phyloP scores from a whole-genome alignment of 192 early-diverging fungal genomes.

The Kappamyces sp. region DNA sequence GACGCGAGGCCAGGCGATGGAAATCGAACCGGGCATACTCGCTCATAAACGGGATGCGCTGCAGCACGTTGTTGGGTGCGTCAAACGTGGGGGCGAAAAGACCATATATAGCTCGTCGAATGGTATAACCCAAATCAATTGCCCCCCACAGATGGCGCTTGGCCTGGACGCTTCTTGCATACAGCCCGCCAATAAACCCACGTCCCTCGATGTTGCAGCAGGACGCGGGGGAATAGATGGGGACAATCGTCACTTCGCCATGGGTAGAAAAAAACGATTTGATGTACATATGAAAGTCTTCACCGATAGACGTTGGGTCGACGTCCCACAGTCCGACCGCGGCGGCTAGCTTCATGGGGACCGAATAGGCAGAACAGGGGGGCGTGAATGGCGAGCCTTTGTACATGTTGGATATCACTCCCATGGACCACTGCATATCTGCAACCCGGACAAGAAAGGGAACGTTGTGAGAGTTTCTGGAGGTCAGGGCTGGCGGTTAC shows the following conservation, averaged over 20 bases:
- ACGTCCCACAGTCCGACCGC: slow-evolving; percentile 63
- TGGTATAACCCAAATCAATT: slow-evolving; percentile 51
- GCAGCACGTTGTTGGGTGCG: slow-evolving; percentile 6
- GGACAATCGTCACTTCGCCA: slow-evolving; percentile 43
- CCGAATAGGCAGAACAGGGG: slow-evolving; percentile 62
- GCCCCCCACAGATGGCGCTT: slow-evolving; percentile 61
- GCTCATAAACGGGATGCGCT: slow-evolving; percentile 11
- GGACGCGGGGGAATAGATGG: slow-evolving; percentile 61
- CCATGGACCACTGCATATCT: slow-evolving; percentile 59
- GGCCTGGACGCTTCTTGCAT: slow-evolving; percentile 57
- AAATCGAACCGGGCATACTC: slow-evolving; percentile 2
- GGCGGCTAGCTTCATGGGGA: slow-evolving; percentile 58
- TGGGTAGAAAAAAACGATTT: slow-evolving; percentile 62
- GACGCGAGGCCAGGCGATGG: slow-evolving; percentile 1
- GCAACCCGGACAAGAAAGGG: slow-evolving; percentile 60
- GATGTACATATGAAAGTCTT: slow-evolving; percentile 68
- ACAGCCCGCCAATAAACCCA: slow-evolving; percentile 42
- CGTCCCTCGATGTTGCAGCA: slow-evolving; percentile 37
- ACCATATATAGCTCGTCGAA: slow-evolving; percentile 25
- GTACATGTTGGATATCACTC: slow-evolving; percentile 59
- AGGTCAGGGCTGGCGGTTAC: slow-evolving; percentile 9
- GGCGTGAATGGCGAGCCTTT: slow-evolving; percentile 45
- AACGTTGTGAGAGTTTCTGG: slow-evolving; percentile 53
- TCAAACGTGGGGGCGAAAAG: slow-evolving; percentile 29
- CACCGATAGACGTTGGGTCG: slow-evolving; percentile 54